phyloP scores from a whole-genome alignment of 1,139 yeast genomes.

The Candida sp. region DNA sequence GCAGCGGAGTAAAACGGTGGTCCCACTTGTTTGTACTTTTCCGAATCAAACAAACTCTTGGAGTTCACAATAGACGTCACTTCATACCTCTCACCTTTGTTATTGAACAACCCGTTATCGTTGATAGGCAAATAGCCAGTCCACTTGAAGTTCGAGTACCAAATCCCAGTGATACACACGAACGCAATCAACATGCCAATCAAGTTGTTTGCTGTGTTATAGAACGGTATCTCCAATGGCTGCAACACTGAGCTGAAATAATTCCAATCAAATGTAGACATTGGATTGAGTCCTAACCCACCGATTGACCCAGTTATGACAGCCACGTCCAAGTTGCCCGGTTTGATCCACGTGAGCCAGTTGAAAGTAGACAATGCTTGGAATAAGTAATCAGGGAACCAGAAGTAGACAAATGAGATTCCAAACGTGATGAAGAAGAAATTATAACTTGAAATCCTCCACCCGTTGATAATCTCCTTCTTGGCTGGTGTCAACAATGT shows the following conservation, averaged over 20 bases:
- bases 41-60: slow-evolving; percentile 34
- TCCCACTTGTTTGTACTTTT: slow-evolving; percentile 47
- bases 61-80: slow-evolving; percentile 45
- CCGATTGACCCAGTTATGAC: slow-evolving; percentile 54
- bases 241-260: slow-evolving; percentile 19
- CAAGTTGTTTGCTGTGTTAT: slow-evolving; percentile 41
- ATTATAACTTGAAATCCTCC: slow-evolving; percentile 36
- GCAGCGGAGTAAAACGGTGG: slow-evolving; percentile 49
- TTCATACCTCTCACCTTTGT: slow-evolving; percentile 46
- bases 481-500: slow-evolving; percentile 51
- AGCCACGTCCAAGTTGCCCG: slow-evolving; percentile 43
- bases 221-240: slow-evolving; percentile 51
- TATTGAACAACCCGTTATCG: slow-evolving; percentile 45
- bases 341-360: slow-evolving; percentile 44
- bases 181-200: slow-evolving; percentile 49
- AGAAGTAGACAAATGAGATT: slow-evolving; percentile 32
- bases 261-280: slow-evolving; percentile 58
- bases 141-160: slow-evolving; percentile 54
- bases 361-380: slow-evolving; percentile 35
- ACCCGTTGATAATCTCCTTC: slow-evolving; percentile 42
- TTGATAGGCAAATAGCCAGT: slow-evolving; percentile 59
- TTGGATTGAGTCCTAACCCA: slow-evolving; percentile 67
- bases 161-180: slow-evolving; percentile 46
- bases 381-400: slow-evolving; percentile 40
- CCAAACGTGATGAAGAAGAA: slow-evolving; percentile 29